Percentiles rank a stretch among this genome's conserved stretches.
These are phyloP conservation scores for Raffaelea albimanens DNA, from an alignment of 2,329 filamentous ascomycete genomes.

Conservation along the genomic window DNA sequence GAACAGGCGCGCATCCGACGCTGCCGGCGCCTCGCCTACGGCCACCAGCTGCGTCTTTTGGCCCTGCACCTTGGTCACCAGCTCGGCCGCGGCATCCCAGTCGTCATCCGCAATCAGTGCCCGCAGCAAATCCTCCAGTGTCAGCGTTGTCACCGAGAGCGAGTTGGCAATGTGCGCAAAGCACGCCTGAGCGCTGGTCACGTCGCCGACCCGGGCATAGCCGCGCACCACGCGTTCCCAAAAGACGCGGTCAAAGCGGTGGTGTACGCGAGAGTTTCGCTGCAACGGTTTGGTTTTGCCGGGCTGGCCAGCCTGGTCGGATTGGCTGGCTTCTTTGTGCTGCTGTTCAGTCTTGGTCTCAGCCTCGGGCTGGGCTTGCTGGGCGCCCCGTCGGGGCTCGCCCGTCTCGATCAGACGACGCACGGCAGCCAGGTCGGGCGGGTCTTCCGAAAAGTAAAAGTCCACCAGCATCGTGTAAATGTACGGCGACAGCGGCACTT, in stretches of 20 bases:
- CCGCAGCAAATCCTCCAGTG: conserved; percentile 32
- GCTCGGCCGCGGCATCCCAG: conserved; percentile 13
- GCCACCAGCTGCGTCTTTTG: conserved; percentile 13
- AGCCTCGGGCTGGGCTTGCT: background rate
- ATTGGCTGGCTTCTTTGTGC: background rate
- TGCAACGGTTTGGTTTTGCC: no score
- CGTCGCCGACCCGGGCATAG: conserved; percentile 46
- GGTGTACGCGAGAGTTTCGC: no score
- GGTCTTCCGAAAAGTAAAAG: conserved; percentile 50
- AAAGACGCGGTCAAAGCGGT: conserved; percentile 47
- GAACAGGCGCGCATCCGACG: conserved; percentile 26
- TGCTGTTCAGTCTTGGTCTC: background rate
- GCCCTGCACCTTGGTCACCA: conserved; percentile 17
- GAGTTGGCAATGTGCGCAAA: conserved; percentile 34
- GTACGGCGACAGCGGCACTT: conserved; percentile 47
- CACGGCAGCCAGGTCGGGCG: conserved; percentile 52
- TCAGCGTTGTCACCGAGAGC: conserved; percentile 30
- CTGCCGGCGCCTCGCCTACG: conserved; percentile 9
- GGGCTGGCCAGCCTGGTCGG: background rate
- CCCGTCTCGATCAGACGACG: conserved; percentile 48
- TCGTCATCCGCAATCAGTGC: conserved; percentile 16
- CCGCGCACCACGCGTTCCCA: conserved; percentile 64
- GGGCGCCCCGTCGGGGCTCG: background rate
- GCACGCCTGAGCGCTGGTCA: conserved; percentile 36
- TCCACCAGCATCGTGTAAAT: conserved; percentile 68